These are phyloP conservation scores for Neurospora sp. DNA, from an alignment of 2,329 filamentous ascomycete species.

Conservation along the genomic window DNA sequence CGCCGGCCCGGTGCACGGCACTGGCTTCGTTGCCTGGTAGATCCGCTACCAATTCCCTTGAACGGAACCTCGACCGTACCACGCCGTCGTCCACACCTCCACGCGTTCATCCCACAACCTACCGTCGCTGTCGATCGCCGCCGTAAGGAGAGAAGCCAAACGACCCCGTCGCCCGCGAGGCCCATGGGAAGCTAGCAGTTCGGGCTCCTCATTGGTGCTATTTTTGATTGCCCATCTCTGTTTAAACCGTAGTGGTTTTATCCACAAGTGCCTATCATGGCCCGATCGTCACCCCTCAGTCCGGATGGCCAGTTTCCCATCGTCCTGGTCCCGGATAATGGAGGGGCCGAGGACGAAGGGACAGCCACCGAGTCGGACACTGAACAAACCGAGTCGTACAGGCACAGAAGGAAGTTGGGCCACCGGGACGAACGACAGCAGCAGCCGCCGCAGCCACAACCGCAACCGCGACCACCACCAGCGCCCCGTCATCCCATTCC, in stretches of 20 bases:
- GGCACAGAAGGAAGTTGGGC: slow-evolving; percentile 2
- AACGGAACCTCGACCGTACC: neutral
- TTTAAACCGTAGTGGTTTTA: neutral
- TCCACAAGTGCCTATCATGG: slow-evolving; percentile 12
- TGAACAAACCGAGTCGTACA: slow-evolving; percentile 7
- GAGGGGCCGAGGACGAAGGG: slow-evolving; percentile 3
- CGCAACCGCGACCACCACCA: slow-evolving; percentile 8
- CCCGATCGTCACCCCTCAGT: slow-evolving; percentile 12
- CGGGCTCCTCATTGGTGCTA: neutral
- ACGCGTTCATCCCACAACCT: neutral
- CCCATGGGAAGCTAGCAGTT: neutral
- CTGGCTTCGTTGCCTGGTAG: neutral
- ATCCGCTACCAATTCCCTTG: neutral
- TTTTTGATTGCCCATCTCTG: neutral
- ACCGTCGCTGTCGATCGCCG: neutral
- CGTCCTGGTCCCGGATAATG: slow-evolving; percentile 12
- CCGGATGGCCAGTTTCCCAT: slow-evolving; percentile 18
- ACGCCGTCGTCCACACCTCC: neutral
- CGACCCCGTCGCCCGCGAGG: neutral
- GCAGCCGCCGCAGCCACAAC: neutral
- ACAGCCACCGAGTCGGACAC: slow-evolving; percentile 6
- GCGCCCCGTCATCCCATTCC: slow-evolving; percentile 56
- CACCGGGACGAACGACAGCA: neutral
- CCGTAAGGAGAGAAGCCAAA: neutral
- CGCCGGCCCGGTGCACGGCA: neutral